phyloP scores from a whole-genome alignment of 371 early-diverging fungal genomes.

The Zancudomyces culisetae region DNA sequence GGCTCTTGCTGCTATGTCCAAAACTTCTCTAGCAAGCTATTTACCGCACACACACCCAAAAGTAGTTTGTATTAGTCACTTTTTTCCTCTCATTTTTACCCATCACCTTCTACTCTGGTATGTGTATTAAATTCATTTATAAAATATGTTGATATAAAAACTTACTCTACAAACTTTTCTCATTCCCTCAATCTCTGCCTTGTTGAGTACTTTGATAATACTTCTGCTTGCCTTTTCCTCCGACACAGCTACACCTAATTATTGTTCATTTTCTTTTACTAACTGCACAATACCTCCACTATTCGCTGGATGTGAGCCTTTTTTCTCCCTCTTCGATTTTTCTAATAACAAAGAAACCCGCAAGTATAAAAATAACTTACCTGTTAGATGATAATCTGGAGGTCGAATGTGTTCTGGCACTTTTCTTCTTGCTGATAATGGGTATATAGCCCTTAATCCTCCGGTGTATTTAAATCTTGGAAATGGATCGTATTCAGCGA shows the following conservation, averaged over 20 bases:
- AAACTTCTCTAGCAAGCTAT: constrained; percentile 36
- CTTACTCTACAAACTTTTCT: constrained; percentile 42
- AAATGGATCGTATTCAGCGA: too few relatives aligned
- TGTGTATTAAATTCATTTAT: too few relatives aligned
- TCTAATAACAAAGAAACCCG: too few relatives aligned
- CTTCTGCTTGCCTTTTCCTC: constrained; percentile 43
- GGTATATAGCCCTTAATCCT: too few relatives aligned
- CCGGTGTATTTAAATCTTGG: too few relatives aligned
- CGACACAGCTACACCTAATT: constrained; percentile 38
- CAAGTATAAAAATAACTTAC: too few relatives aligned
- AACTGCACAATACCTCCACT: constrained; percentile 59
- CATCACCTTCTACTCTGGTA: background rate
- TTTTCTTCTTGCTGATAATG: too few relatives aligned
- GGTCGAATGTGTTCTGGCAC: too few relatives aligned
- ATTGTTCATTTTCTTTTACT: constrained; percentile 65
- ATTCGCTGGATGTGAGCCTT: constrained; percentile 45
- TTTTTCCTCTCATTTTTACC: too few relatives aligned
- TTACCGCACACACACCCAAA: background rate
- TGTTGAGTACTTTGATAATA: constrained; percentile 41
- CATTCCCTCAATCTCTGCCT: constrained; percentile 58
- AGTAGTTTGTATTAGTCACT: background rate
- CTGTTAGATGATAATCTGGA: too few relatives aligned
- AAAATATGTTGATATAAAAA: background rate
- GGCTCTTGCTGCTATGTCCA: constrained; percentile 33
- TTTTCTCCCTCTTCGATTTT: too few relatives aligned